Percentiles rank a stretch among this genome's conserved stretches.
These are phyloP conservation scores for Geotrichum citri-aurantii DNA, from an alignment of 1,139 yeast species.

Conservation along the genomic window DNA sequence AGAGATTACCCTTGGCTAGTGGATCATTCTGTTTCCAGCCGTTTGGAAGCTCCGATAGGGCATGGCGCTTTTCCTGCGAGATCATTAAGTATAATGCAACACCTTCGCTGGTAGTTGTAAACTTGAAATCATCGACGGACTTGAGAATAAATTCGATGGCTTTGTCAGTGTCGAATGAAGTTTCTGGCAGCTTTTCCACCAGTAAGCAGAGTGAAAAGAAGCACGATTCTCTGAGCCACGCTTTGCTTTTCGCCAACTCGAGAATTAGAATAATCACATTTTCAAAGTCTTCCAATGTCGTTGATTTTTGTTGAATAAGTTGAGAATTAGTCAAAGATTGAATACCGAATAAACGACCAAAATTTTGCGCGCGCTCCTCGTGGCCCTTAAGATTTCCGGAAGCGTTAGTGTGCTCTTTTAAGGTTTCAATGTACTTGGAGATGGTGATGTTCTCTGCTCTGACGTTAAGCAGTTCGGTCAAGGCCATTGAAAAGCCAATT, in stretches of 20 bases:
- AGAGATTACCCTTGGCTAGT: conserved; percentile 58
- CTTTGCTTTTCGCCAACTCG: conserved; percentile 57
- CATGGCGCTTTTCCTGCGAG: conserved; percentile 36
- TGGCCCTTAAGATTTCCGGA: conserved; percentile 58
- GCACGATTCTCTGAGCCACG: conserved; percentile 85
- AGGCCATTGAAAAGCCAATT: conserved; percentile 82
- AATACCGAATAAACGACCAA: conserved; percentile 82
- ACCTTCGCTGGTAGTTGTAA: conserved; percentile 73
- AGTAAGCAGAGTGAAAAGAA: conserved; percentile 63
- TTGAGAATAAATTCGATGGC: conserved; percentile 39
- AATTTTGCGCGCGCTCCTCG: conserved; percentile 71
- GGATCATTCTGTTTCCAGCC: conserved; percentile 75
- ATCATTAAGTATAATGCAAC: conserved; percentile 61
- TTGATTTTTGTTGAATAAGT: conserved; percentile 38
- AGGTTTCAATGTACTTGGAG: conserved; percentile 43
- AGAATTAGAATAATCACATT: conserved; percentile 45
- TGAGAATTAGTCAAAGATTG: conserved; percentile 64
- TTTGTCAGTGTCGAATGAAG: conserved; percentile 25
- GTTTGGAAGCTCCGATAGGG: conserved; percentile 31
- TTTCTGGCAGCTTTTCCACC: conserved; percentile 33
- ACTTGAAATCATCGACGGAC: conserved; percentile 47
- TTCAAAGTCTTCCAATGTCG: conserved; percentile 32
- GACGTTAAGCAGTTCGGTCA: conserved; percentile 61
- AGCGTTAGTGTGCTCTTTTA: conserved; percentile 42
- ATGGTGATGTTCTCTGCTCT: conserved; percentile 38